Percentiles rank a stretch among this genome's conserved stretches.
phyloP scores from a whole-genome alignment of 345 rosid genomes.

The Eucalyptus pauciflora region DNA sequence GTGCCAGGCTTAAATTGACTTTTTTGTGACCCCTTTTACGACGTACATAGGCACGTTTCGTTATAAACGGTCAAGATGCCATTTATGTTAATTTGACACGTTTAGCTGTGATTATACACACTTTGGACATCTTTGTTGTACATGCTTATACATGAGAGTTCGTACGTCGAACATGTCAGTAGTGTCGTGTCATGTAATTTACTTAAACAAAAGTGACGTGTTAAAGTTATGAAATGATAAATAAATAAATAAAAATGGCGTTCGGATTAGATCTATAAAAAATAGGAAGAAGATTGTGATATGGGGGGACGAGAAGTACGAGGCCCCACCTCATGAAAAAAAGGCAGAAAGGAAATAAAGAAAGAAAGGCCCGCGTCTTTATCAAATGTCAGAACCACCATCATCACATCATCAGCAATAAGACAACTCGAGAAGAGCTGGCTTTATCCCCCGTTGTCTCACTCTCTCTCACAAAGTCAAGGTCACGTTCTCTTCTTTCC shows the following conservation, averaged over 20 bases:
- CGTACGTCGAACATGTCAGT: not conserved
- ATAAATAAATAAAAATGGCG: not conserved
- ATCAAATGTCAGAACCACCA: not conserved
- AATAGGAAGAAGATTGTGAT: rapidly evolving
- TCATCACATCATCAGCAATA: not conserved
- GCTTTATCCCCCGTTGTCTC: not conserved
- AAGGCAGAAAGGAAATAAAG: not conserved
- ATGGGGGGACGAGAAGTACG: not conserved
- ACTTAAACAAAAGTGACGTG: not conserved
- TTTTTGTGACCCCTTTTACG: rapidly evolving
- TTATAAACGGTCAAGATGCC: not conserved
- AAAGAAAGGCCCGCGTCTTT: not conserved
- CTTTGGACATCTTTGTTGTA: not conserved
- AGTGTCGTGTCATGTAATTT: not conserved
- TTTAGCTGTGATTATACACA: not conserved
- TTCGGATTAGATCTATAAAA: not conserved
- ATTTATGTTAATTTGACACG: rapidly evolving
- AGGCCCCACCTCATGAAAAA: not conserved
- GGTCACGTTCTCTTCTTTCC: not conserved
- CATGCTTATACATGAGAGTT: not conserved
- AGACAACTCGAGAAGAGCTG: not conserved
- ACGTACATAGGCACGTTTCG: rapidly evolving
- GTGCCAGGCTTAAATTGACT: too few species aligned
- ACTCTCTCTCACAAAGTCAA: not conserved
- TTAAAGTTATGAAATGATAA: not conserved